These are phyloP conservation scores for Pichia ethanolica DNA, from an alignment of 805 yeast species.

Conservation along the genomic window DNA sequence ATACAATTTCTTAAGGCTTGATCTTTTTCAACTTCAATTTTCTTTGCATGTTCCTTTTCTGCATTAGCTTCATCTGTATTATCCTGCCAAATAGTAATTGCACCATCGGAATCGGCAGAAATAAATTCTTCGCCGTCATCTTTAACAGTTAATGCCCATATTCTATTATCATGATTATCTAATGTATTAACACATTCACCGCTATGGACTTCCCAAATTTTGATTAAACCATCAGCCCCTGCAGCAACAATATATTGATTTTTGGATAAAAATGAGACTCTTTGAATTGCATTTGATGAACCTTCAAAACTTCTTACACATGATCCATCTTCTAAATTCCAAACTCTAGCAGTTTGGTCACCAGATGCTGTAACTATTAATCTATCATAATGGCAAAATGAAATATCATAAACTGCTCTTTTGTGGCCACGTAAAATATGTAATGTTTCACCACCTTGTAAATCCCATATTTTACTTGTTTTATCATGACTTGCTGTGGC, in stretches of 20 bases:
- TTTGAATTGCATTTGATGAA: slow-evolving; percentile 86
- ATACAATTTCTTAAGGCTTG: slow-evolving; percentile 77
- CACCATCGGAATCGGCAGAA: slow-evolving; percentile 94
- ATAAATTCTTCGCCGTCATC: slow-evolving; percentile 63
- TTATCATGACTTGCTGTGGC: slow-evolving; percentile 96
- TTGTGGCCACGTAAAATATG: slow-evolving; percentile 86
- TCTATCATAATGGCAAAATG: slow-evolving; percentile 75
- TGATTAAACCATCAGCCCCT: slow-evolving; percentile 93
- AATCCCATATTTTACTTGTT: slow-evolving; percentile 83
- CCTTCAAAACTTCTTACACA: slow-evolving; percentile 87
- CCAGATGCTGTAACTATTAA: slow-evolving; percentile 80
- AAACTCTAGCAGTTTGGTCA: slow-evolving; percentile 75
- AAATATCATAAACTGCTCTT: slow-evolving; percentile 90
- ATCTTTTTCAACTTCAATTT: slow-evolving; percentile 70
- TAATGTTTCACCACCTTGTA: slow-evolving; percentile 76
- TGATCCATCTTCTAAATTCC: slow-evolving; percentile 76
- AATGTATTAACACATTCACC: slow-evolving; percentile 80
- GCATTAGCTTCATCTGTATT: slow-evolving; percentile 66
- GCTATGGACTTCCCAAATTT: slow-evolving; percentile 73
- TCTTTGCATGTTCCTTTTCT: slow-evolving; percentile 46
- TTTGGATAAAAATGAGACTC: slow-evolving; percentile 61
- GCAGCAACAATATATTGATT: slow-evolving; percentile 65
- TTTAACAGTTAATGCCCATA: slow-evolving; percentile 77
- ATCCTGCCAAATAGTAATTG: slow-evolving; percentile 83
- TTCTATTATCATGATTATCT: slow-evolving; percentile 87